Base-by-base conservation (phyloP, 371 early-diverging fungal species). In the Apophysomyces elegans region DNA sequence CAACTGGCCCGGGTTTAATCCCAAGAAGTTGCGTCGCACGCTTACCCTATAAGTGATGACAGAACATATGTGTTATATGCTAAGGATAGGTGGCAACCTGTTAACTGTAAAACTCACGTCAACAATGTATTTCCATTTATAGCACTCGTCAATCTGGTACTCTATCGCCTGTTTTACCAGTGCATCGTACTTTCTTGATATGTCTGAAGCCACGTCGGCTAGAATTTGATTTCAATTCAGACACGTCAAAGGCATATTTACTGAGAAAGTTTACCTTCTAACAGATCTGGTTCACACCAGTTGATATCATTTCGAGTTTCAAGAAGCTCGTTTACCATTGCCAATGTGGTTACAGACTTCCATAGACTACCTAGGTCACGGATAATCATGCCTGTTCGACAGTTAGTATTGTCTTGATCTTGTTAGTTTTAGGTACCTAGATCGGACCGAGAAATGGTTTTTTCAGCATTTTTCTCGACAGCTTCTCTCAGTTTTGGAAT, bases 1-100 rank as follows among this genome's bases (percentile, higher is more conserved):
- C 78, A 2, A 57, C 63, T 13, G 90, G 90, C 1, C 95, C 93
- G 5, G 90, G 89, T 58, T 72, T 78, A 37, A 93, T 78, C 5
- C 85, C 84, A 18, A 93, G 72, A 4, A 90, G 36, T 21, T 67
- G 64, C 0, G 85, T 78, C 0, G 88, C 82, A 26, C 81, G 75
- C 45, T 88, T 86, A 39, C 96, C 91, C 86, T 89, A 26, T 26
- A 57, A 45, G 12, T 62, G 38, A 65, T 11, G 37, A 58, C 21
- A 14, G 35, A 37, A 11, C 7, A 56, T 12, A n/a, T 45, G 18
- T 7, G 56, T 54, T 64, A 63, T 6, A 45, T 64, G 36, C 18
- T 57, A 8, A 1, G 32, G 3, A 26, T 26, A 26, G 32, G 32
- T 3, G 32, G 32, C 32, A 57, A 38, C 7, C 12, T 13, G 12